phyloP scores from a whole-genome alignment of 257 asterid genomes.

The Solanum pennellii region DNA sequence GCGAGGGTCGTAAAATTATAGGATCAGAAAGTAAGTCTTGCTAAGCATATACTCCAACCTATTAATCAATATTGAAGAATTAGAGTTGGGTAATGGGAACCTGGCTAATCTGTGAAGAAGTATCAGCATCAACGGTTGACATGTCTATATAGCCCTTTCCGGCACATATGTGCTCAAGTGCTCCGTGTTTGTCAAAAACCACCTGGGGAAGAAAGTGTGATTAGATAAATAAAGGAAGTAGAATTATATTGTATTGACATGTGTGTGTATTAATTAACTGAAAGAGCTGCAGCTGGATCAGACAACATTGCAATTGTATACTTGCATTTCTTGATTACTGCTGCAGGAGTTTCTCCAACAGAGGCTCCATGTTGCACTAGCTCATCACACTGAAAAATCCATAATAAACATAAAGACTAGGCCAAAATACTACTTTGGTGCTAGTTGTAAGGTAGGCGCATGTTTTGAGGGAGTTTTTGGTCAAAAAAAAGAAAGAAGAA shows the following conservation, averaged over 20 bases:
- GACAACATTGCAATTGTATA: conserved; percentile 90
- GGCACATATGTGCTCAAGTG: conserved; percentile 60
- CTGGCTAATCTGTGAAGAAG: conserved; percentile 81
- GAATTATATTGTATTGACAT: neutral
- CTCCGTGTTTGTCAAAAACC: conserved; percentile 78
- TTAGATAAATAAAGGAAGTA: neutral
- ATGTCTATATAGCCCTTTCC: conserved; percentile 93
- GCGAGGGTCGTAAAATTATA: too few relatives aligned
- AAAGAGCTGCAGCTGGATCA: conserved; percentile 91
- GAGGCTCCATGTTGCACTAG: conserved; percentile 85
- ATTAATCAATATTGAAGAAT: neutral
- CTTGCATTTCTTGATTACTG: conserved; percentile 88
- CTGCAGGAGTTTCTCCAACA: conserved; percentile 75
- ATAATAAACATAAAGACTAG: neutral
- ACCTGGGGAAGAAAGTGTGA: conserved; percentile 33
- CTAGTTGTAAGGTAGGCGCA: neutral
- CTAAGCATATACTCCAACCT: neutral
- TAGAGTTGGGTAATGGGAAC: conserved; percentile 12
- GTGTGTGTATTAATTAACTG: conserved; percentile 36
- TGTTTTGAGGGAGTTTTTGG: neutral
- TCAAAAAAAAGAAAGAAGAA: neutral
- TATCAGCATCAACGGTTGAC: conserved; percentile 98
- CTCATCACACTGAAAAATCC: conserved; percentile 64
- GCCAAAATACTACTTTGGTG: neutral
- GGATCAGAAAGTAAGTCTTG: too few relatives aligned